Conservation (phyloP, 2,329 filamentous ascomycete genomes). For the Fusarium penzigii region DNA sequence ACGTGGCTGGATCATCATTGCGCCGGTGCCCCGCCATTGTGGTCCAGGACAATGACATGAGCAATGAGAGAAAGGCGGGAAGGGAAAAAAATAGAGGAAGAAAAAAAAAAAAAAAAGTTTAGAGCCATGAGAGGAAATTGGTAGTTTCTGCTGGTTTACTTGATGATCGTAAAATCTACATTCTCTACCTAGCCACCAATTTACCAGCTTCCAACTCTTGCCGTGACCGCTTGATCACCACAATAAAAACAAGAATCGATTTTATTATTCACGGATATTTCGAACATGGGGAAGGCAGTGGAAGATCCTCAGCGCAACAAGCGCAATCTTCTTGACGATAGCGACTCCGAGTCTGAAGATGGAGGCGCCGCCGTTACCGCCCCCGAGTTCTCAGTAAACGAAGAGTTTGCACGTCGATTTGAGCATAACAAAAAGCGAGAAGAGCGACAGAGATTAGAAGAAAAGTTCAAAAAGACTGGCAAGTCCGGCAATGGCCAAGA, state of each 20-base stretch:
- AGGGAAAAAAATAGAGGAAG: too few species aligned
- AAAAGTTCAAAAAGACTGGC: conserved; percentile 67
- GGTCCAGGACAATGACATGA: not conserved
- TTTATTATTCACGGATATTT: not conserved
- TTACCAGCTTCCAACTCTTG: not conserved
- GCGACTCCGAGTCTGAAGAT: conserved; percentile 50
- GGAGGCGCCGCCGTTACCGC: conserved; percentile 42
- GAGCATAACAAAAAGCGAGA: conserved; percentile 98
- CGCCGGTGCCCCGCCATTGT: not conserved
- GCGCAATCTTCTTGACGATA: conserved; percentile 57
- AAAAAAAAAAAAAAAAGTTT: not conserved
- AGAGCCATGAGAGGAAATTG: not conserved
- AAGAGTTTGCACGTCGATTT: conserved; percentile 85
- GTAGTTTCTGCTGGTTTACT: not conserved
- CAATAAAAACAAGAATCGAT: not conserved
- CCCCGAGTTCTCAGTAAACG: conserved; percentile 76
- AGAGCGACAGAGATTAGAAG: conserved; percentile 79
- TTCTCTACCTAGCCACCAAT: not conserved
- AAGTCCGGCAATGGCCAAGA: conserved; percentile 47
- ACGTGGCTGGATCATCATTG: not conserved
- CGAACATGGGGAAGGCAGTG: conserved; percentile 19
- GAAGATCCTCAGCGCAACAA: conserved; percentile 41
- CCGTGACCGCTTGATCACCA: not conserved
- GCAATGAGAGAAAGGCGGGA: too few species aligned
- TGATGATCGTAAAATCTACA: not conserved